Evolutionary conservation across 1,284 basidiomycete species (phyloP), one percentile per base, ranked within the genome.

Genomic region (Trichosporon sp.): DNA sequence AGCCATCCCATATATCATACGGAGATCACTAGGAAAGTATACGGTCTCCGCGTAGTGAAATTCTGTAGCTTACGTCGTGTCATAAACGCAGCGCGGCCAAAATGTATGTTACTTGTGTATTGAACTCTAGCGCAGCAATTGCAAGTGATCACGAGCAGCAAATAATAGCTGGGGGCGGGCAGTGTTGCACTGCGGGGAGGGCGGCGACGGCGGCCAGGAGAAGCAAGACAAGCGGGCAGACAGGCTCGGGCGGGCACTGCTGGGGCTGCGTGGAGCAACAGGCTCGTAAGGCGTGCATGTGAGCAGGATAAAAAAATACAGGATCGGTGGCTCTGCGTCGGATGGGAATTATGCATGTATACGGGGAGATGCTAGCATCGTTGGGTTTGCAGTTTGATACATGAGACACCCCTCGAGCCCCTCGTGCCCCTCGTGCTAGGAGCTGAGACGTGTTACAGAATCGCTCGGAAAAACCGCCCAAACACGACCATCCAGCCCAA

Each of bases 11-110:
- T 27, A 56, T 31, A 31, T 31, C 18, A 60, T 51, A 51, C 47
- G 21, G 56, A 60, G 56, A 60, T 31, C 56, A 31, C 27, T 29
- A 31, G 56, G 29, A 31, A 60, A 31, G 29, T 60, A 32, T 12
- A 60, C 56, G 56, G 56, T 60, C 56, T 31, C 56, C 27, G 27
- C 53, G 53, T 44, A 31, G 29, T 31, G 27, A 12, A 60, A 15
- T 12, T 32, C 9, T 60, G 56, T 60, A 60, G 56, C 56, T 60
- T 60, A 60, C 56, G 56, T 60, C 56, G 56, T 60, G 56, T 60
- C 29, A 60, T 60, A 60, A 60, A 60, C 56, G 56, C 29, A 32
- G 56, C 56, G 56, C 56, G 56, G 56, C 56, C 29, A 31, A 31
- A 31, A 60, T 60, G 56, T 60, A 60, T 60, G 56, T 60, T n/a